Conservation (phyloP, 805 yeast genomes). For the Ogataea trehalophila region DNA sequence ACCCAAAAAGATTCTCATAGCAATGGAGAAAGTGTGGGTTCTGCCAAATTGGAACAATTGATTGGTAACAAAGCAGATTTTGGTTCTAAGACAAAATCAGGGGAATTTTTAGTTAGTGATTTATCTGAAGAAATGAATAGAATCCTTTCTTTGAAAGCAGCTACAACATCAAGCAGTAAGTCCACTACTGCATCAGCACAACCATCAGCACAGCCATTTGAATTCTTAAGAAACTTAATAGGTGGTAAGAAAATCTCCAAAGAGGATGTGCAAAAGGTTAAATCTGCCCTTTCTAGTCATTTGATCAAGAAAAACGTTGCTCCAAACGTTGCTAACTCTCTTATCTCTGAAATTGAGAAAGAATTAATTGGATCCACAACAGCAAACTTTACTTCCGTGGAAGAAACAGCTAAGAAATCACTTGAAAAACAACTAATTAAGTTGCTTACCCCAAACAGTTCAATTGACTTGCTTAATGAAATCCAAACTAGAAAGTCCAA, state of each 20-base stretch:
- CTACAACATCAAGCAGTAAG: constrained; percentile 13
- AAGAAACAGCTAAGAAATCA: constrained; percentile 59
- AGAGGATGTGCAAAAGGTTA: constrained; percentile 60
- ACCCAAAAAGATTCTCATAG: constrained; percentile 17
- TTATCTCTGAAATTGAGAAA: constrained; percentile 65
- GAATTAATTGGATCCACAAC: constrained; percentile 71
- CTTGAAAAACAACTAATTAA: constrained; percentile 63
- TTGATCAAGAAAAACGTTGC: constrained; percentile 85
- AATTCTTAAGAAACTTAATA: constrained; percentile 53
- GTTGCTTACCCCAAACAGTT: constrained; percentile 85
- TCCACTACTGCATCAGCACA: neutral
- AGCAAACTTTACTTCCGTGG: constrained; percentile 68
- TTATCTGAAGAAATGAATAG: constrained; percentile 47
- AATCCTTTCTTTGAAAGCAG: constrained; percentile 28
- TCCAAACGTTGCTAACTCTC: constrained; percentile 74
- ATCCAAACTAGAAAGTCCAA: constrained; percentile 46
- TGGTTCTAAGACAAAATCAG: constrained; percentile 42
- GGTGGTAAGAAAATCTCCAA: constrained; percentile 67
- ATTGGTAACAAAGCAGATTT: constrained; percentile 37
- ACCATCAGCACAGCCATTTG: constrained; percentile 39
- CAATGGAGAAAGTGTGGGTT: constrained; percentile 8
- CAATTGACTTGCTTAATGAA: constrained; percentile 80
- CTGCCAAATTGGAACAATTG: constrained; percentile 26
- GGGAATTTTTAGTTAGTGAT: constrained; percentile 64
- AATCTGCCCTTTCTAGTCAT: constrained; percentile 66